Conservation (phyloP, 306 rosid species). For the Prunus dulcis region DNA sequence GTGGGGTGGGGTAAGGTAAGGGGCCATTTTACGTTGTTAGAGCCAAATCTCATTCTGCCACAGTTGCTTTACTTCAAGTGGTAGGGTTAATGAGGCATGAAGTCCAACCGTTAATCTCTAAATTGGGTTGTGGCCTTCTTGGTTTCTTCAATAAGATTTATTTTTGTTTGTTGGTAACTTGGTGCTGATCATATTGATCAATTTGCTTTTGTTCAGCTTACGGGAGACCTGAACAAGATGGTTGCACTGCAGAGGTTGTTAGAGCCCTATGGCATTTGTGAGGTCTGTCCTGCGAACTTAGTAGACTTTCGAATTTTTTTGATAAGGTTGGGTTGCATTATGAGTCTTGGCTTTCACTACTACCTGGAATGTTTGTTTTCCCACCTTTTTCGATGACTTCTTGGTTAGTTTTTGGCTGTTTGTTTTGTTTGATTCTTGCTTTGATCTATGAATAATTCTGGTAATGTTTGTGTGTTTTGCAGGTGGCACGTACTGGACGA, state of each 20-base stretch:
- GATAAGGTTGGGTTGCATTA: not conserved
- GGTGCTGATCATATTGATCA: constrained; percentile 17
- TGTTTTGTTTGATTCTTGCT: not conserved
- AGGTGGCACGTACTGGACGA: constrained; percentile 93
- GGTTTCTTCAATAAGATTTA: not conserved
- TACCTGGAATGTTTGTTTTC: not conserved
- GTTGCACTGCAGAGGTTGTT: constrained; percentile 83
- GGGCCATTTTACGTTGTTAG: not conserved
- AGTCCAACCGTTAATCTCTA: too few species aligned
- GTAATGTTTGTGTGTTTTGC: constrained; percentile 12
- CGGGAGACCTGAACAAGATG: constrained; percentile 87
- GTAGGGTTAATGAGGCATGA: too few species aligned
- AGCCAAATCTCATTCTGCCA: not conserved
- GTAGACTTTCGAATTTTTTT: constrained; percentile 4
- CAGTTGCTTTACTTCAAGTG: too few species aligned
- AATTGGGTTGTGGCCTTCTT: not conserved
- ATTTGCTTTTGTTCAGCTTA: constrained; percentile 46
- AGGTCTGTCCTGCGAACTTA: constrained; percentile 52
- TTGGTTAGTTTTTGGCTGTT: not conserved
- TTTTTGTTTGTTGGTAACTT: not conserved
- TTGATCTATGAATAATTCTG: not conserved
- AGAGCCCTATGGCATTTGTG: constrained; percentile 86
- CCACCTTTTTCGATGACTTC: not conserved
- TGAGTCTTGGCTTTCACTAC: not conserved
- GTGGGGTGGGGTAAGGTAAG: not conserved